Base-by-base conservation (phyloP, 176 grass and related monocot genomes). In the Oryza meridionalis region DNA sequence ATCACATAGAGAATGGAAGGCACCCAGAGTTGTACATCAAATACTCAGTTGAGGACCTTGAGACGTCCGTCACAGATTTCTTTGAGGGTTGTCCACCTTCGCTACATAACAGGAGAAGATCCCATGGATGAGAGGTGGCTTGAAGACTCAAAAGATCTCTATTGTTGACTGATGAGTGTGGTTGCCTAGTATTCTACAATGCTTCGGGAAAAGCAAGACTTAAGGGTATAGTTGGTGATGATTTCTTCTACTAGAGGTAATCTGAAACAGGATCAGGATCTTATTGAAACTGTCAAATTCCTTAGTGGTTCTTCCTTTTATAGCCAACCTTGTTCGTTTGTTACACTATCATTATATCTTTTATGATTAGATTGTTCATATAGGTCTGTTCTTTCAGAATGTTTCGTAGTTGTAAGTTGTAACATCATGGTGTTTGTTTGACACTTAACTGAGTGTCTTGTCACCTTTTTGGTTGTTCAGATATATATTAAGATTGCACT, bases 11-110 rank as follows among this genome's bases (percentile, higher is more conserved):
- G 83, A 92, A 81, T 11, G 87, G 91, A 68, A 98, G 59, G 77
- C 91, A 95, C 70, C 96, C 93, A 3, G 93, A 98, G 70, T 24
- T 94, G 87, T 93, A 92, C 84, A 98, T 98, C 83, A 98, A 90
- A 37, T 94, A 98, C 75, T 90, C 93, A 12, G 93, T 92, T 81
- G 93, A 99, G 85, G 91, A 97, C 85, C 91, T 97, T 46, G 94
- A 97, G 86, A 65, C 73, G 65, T 55, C 91, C 3, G 85, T 90
- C 67, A 53, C 61, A 55, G 87, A 97, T 86, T 94, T 97, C 85
- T 97, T 94, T 55, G 94, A 97, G 88, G 91, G 89, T 13, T 85
- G 80, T 79, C 78, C 82, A 49, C 66, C 86, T 76, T 43, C 79
- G 9, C 12, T 58, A 6, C 82, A 90, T 79, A 84, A 85, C 66